Evolutionary conservation across 192 early-diverging fungal species (phyloP).

Genomic region (Oehlia diaphana): DNA sequence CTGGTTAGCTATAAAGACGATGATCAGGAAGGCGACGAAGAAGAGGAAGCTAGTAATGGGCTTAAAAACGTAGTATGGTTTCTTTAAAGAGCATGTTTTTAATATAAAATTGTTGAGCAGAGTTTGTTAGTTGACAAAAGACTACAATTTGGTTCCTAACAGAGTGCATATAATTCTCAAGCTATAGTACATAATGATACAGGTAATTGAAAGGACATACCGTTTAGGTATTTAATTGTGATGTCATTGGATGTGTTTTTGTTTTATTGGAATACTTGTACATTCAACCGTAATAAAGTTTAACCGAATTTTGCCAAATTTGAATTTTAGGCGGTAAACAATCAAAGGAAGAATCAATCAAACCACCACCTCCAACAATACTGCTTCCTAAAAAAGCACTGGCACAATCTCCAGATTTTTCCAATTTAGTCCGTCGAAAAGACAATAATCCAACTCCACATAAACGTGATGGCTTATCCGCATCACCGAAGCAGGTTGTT

Average conservation of each 20-base stretch:
- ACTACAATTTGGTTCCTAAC: conserved; percentile 26
- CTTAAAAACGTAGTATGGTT: conserved; percentile 31
- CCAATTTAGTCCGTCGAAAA: conserved; percentile 22
- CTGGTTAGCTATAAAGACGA: background rate
- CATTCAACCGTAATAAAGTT: background rate
- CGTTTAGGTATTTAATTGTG: background rate
- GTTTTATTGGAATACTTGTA: background rate
- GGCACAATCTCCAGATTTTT: conserved; percentile 22
- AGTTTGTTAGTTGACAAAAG: conserved; percentile 25
- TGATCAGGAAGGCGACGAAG: background rate
- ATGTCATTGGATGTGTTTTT: background rate
- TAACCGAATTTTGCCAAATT: background rate
- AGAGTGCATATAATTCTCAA: conserved; percentile 24
- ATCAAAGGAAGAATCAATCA: background rate
- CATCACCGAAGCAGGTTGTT: background rate
- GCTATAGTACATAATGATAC: conserved; percentile 5
- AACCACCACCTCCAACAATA: background rate
- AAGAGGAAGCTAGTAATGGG: background rate
- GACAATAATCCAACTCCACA: background rate
- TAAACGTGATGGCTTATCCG: background rate
- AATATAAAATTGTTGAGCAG: background rate
- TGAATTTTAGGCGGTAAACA: background rate
- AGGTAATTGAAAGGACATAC: conserved; percentile 20
- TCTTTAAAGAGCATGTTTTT: background rate
- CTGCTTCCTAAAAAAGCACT: background rate